These are phyloP conservation scores for Penicillium psychrofluorescens DNA, from an alignment of 495 filamentous ascomycete species.

Conservation along the genomic window DNA sequence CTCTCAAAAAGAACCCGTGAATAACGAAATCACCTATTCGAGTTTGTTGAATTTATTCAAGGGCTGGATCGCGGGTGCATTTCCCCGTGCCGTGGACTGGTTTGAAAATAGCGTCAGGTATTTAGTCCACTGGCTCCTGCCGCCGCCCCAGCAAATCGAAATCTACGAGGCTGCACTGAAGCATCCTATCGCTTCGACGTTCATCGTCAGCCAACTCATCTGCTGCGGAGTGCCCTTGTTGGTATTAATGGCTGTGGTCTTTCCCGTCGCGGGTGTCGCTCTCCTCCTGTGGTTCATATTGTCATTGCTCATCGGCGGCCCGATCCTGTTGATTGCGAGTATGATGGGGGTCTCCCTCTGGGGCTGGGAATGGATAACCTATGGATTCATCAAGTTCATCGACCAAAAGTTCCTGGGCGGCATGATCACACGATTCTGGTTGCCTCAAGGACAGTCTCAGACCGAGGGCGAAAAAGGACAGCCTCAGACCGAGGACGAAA, in stretches of 20 bases:
- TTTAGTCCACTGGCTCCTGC: constrained; percentile 17
- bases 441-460: constrained; percentile 7
- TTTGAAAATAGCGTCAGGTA: constrained; percentile 13
- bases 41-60: constrained; percentile 8
- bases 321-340: constrained; percentile 28
- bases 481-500: neutral
- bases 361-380: constrained; percentile 37
- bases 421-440: constrained; percentile 23
- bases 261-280: constrained; percentile 28
- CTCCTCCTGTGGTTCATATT: constrained; percentile 27
- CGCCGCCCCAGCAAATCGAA: constrained; percentile 19
- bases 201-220: constrained; percentile 29
- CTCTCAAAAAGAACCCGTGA: constrained; percentile 8
- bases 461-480: constrained; percentile 1
- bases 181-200: constrained; percentile 25
- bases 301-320: constrained; percentile 29
- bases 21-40: constrained; percentile 14
- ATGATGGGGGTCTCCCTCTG: constrained; percentile 31
- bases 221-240: constrained; percentile 32
- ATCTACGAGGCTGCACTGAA: constrained; percentile 25
- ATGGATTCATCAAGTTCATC: constrained; percentile 28
- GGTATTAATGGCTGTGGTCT: constrained; percentile 28
- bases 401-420: constrained; percentile 29
- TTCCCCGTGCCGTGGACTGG: constrained; percentile 20
- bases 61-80: constrained; percentile 9